phyloP scores from a whole-genome alignment of 306 rosid species.

The Gleditsia sinensis region DNA sequence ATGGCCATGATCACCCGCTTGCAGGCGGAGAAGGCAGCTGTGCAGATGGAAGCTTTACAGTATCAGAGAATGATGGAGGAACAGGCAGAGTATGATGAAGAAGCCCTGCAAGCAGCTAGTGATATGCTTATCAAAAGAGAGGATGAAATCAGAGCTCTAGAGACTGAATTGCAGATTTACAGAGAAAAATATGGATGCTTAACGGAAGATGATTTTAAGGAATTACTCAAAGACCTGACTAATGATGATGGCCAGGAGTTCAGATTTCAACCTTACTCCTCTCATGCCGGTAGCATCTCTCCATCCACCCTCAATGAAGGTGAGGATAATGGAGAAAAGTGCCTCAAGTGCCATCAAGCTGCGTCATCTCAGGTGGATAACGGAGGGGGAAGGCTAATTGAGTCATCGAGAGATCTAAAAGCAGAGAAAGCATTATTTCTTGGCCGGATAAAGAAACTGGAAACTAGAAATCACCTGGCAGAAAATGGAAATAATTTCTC shows the following conservation, averaged over 20 bases:
- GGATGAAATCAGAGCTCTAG: constrained; percentile 63
- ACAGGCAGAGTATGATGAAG: constrained; percentile 92
- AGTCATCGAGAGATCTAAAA: constrained; percentile 43
- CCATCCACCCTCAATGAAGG: constrained; percentile 27
- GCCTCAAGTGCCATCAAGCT: constrained; percentile 35
- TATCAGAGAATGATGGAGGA: constrained; percentile 99
- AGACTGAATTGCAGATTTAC: constrained; percentile 65
- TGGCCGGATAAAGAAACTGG: constrained; percentile 60
- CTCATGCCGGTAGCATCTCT: constrained; percentile 30
- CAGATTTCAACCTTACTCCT: constrained; percentile 12
- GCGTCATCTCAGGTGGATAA: constrained; percentile 33
- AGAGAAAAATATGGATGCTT: constrained; percentile 61
- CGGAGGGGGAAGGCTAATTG: constrained; percentile 35
- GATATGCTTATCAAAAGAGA: constrained; percentile 74
- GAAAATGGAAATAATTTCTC: constrained; percentile 44
- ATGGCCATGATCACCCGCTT: constrained; percentile 98
- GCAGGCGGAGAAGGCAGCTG: constrained; percentile 89
- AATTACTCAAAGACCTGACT: not conserved
- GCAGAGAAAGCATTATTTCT: constrained; percentile 56
- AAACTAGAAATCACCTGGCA: constrained; percentile 33
- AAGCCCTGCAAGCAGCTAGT: constrained; percentile 71
- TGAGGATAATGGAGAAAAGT: constrained; percentile 37
- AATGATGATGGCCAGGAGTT: not conserved
- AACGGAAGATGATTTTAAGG: constrained; percentile 39
- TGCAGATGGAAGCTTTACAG: constrained; percentile 97